phyloP scores from a whole-genome alignment of 2,329 filamentous ascomycete genomes.

The Talaromyces islandicus region DNA sequence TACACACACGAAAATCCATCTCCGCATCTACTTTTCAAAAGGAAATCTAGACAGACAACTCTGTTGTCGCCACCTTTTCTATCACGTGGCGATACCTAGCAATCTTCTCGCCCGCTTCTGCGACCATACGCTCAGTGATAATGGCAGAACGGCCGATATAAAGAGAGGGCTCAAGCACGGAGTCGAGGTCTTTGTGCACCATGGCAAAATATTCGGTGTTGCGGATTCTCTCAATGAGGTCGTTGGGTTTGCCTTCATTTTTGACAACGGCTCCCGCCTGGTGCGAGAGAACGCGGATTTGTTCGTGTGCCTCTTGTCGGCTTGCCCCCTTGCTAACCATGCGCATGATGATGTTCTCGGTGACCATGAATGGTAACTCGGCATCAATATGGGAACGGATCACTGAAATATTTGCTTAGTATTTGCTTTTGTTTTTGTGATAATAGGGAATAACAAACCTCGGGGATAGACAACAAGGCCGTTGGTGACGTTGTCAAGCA shows the following conservation, averaged over 20 bases:
- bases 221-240: constrained; percentile 73
- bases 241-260: constrained; percentile 68
- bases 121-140: neutral
- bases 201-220: constrained; percentile 61
- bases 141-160: constrained; percentile 3
- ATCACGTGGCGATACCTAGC: neutral
- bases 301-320: constrained; percentile 77
- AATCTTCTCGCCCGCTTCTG: neutral
- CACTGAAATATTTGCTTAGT: neutral
- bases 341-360: constrained; percentile 68
- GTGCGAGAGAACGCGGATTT: constrained; percentile 77
- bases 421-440: neutral
- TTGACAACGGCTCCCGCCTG: constrained; percentile 67
- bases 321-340: constrained; percentile 64
- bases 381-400: constrained; percentile 63
- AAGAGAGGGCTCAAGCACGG: neutral
- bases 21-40: neutral
- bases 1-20: neutral
- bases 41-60: neutral
- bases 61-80: neutral
- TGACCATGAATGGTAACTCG: constrained; percentile 84
- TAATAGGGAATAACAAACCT: constrained; percentile 24
- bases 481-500: constrained; percentile 58
- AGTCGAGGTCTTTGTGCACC: constrained; percentile 2
- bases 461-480: constrained; percentile 75